phyloP scores from a whole-genome alignment of 2,329 filamentous ascomycete species.

The Cytospora mali region DNA sequence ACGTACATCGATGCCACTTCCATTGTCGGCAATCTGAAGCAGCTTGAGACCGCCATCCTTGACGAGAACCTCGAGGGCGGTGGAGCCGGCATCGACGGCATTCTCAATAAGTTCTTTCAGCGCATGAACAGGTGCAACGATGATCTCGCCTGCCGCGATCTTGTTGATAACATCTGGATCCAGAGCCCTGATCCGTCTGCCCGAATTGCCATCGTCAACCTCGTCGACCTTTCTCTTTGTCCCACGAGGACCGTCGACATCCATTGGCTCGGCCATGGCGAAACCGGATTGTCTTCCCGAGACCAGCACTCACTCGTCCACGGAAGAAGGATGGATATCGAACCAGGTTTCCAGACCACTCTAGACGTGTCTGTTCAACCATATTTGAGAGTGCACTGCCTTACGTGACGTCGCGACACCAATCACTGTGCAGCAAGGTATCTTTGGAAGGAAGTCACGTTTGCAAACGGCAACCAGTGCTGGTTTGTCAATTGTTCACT shows the following conservation, averaged over 20 bases:
- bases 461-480: not conserved
- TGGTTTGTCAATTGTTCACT: not conserved
- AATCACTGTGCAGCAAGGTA: no score
- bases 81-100: conserved; percentile 94
- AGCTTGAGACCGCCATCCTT: conserved; percentile 96
- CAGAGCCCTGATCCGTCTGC: conserved; percentile 63
- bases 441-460: conserved; percentile 12
- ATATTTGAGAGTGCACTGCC: conserved; percentile 3
- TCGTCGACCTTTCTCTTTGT: conserved; percentile 54
- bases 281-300: not conserved
- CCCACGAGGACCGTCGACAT: conserved; percentile 47
- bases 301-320: not conserved
- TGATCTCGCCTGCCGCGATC: conserved; percentile 97
- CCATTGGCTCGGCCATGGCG: conserved; percentile 46
- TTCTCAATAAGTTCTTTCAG: conserved; percentile 97
- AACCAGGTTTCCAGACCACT: not conserved
- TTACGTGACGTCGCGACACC: not conserved
- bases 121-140: conserved; percentile 93
- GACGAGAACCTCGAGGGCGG: conserved; percentile 83
- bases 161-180: conserved; percentile 96
- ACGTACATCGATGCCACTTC: conserved; percentile 87
- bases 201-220: conserved; percentile 26
- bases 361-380: not conserved
- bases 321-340: not conserved
- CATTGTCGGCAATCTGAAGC: conserved; percentile 96